These are phyloP conservation scores for Mimosa pudica DNA, from an alignment of 306 rosid genomes.

Conservation along the genomic window DNA sequence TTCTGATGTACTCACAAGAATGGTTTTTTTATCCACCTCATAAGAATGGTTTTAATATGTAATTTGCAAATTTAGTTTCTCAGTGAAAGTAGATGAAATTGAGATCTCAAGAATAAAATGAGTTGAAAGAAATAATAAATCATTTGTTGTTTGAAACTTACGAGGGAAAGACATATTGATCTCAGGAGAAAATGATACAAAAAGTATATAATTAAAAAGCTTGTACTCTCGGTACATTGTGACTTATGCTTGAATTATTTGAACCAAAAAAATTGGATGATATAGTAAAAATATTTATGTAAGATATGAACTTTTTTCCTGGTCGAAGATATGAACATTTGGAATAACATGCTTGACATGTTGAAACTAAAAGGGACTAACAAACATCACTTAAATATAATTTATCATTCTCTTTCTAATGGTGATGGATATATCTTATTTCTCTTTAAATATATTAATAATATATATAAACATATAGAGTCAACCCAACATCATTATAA, in stretches of 20 bases:
- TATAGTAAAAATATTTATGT: background rate
- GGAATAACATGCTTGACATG: background rate
- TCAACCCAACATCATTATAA: background rate
- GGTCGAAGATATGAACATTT: background rate
- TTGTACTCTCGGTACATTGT: too few species aligned
- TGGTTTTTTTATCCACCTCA: background rate
- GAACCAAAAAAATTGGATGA: background rate
- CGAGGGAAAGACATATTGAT: background rate
- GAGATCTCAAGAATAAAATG: too few species aligned
- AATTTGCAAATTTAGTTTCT: background rate
- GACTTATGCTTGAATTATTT: background rate
- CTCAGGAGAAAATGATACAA: background rate
- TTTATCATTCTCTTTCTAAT: background rate
- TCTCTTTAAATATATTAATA: background rate
- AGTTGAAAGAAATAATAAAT: background rate
- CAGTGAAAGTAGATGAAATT: too few species aligned
- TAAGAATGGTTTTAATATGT: background rate
- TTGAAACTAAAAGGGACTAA: too few species aligned
- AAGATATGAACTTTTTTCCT: background rate
- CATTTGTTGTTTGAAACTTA: background rate
- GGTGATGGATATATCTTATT: background rate
- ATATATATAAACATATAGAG: background rate
- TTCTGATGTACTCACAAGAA: background rate
- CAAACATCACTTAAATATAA: too few species aligned
- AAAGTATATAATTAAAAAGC: background rate